Conservation (phyloP, 176 grass and related monocot genomes). For the Juncus effusus region DNA sequence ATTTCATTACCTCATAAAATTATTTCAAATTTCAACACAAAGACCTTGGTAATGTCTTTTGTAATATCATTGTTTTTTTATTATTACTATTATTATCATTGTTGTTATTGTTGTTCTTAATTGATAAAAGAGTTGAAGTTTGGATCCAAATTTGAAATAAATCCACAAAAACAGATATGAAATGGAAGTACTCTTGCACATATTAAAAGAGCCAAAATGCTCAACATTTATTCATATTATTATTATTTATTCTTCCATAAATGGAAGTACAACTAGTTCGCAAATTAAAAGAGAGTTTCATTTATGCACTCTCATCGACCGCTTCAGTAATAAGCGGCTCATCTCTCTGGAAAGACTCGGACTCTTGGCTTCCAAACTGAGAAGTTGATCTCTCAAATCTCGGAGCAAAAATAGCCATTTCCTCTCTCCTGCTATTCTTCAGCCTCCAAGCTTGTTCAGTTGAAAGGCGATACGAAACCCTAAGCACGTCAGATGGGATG, state of each 20-base stretch:
- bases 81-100: no score
- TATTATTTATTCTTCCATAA: constrained; percentile 4
- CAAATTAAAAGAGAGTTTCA: no score
- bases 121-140: no score
- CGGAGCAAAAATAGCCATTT: constrained; percentile 28
- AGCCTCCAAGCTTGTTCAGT: constrained; percentile 27
- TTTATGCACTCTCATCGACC: background rate
- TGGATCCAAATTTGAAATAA: no score
- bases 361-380: constrained; percentile 7
- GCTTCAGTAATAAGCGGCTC: constrained; percentile 2
- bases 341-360: constrained; percentile 3
- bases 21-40: constrained; percentile 15
- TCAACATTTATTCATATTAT: no score
- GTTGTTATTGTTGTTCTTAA: no score
- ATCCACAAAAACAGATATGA: no score
- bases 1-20: constrained; percentile 33
- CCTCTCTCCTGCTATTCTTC: constrained; percentile 27
- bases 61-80: no score
- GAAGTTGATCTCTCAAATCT: constrained; percentile 7
- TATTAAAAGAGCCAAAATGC: no score
- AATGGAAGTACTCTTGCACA: no score
- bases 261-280: constrained; percentile 3
- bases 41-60: no score
- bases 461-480: constrained; percentile 22
- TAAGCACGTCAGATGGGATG: constrained; percentile 23